Base-by-base conservation (phyloP, 1,284 basidiomycete genomes). In the Cutaneotrichosporon arboriforme region DNA sequence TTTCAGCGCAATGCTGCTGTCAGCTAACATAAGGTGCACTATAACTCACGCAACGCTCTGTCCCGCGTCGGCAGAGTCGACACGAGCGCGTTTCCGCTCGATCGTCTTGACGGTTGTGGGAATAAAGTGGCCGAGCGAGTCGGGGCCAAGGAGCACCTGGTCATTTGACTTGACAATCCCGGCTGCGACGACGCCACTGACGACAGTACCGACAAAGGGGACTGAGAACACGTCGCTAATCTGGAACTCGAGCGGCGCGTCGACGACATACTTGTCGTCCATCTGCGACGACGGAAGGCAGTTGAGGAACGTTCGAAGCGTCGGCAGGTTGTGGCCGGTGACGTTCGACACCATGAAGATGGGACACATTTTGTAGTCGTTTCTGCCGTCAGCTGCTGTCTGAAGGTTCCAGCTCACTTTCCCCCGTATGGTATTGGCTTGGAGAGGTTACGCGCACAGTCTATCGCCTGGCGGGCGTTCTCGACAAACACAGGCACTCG, bases 321-420 rank as follows among this genome's bases (percentile, higher is more conserved):
- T 64, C 49, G 60, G 70, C 49, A 96, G 80, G 14, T 91, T 90
- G 60, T 87, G 83, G 17, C 96, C 96, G 1, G 91, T 94, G 9
- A 97, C 92, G 68, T 97, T 98, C 10, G 91, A 96, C 26, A 96
- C 79, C 69, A 87, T 85, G 77, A 97, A 97, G 58, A 96, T 86
- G 0, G 93, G 93, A 67, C 91, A 94, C 66, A 96, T 73, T 89
- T 90, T 51, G 22, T 41, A 41, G 39, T 45, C 43, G 23, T 31
- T 20, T 22, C 43, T 45, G 43, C 4, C 10, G 43, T 49, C 31
- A 35, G 47, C 26, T 37, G 7, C 3, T 13, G 14, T 4, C 3
- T 12, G 2, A 18, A 15, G 18, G 23, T 5, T 15, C 1, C 18
- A 26, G 59, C 78, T 54, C 42, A 85, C 86, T 80, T 79, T 67